A percentile compares a stretch with the other conserved stretches of the same genome.
Evolutionary conservation across 331 rosid species (phyloP).

Genomic region (Malus hybrid): DNA sequence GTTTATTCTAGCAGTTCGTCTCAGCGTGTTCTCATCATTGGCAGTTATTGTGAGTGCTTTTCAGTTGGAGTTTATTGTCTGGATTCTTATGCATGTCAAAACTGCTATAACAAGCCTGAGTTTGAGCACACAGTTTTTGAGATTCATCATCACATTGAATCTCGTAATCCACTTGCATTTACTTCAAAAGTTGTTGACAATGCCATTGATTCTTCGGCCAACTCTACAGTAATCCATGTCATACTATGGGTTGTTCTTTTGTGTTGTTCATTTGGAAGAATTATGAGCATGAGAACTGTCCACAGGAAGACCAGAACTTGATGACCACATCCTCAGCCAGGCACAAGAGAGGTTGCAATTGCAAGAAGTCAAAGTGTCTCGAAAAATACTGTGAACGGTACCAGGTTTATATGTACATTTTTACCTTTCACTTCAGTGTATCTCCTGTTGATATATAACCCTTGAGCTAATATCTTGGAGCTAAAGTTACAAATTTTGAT

Average conservation of each 20-base stretch:
- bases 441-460: too few relatives aligned
- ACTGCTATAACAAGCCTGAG: slow-evolving; percentile 20
- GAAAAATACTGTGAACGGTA: slow-evolving; percentile 32
- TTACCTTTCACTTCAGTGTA: too few relatives aligned
- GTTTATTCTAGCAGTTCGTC: background rate
- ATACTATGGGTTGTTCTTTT: background rate
- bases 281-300: background rate
- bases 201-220: slow-evolving; percentile 7
- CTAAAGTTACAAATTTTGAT: too few relatives aligned
- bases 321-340: slow-evolving; percentile 10
- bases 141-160: background rate
- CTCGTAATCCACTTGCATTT: slow-evolving; percentile 31
- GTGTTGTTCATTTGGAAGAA: background rate
- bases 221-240: slow-evolving; percentile 11
- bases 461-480: too few relatives aligned
- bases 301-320: slow-evolving; percentile 17
- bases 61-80: slow-evolving; percentile 13
- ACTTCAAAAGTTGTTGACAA: slow-evolving; percentile 13
- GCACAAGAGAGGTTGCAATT: slow-evolving; percentile 41
- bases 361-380: slow-evolving; percentile 29
- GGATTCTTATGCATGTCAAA: slow-evolving; percentile 23
- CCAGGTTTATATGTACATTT: slow-evolving; percentile 19
- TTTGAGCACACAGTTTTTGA: slow-evolving; percentile 8
- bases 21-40: slow-evolving; percentile 12
- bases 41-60: slow-evolving; percentile 42